These are phyloP conservation scores for Globisporangium yorkense DNA, from an alignment of 352 stramenopile genomes.

Conservation along the genomic window DNA sequence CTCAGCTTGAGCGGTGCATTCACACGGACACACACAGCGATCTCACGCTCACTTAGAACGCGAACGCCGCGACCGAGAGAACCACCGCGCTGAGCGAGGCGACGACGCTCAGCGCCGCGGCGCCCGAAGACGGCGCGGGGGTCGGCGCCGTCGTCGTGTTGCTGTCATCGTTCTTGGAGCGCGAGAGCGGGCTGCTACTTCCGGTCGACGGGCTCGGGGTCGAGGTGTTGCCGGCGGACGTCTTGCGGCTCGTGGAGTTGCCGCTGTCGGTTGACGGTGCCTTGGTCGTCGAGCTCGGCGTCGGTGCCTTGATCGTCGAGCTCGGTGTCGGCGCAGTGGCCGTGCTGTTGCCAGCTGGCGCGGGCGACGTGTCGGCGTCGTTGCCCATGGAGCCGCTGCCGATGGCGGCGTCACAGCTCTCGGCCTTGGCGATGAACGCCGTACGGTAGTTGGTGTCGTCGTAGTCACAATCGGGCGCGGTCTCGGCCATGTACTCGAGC, in stretches of 20 bases:
- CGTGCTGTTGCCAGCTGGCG: constrained; percentile 1
- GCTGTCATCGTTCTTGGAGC: background rate
- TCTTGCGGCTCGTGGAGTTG: too few species aligned
- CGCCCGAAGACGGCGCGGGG: constrained; percentile 3
- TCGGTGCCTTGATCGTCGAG: background rate
- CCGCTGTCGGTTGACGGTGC: background rate
- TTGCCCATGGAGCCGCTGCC: constrained; percentile 4
- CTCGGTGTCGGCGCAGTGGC: constrained; percentile 10
- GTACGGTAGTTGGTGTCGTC: constrained; percentile 56
- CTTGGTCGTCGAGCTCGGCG: constrained; percentile 1
- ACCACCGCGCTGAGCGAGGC: constrained; percentile 10
- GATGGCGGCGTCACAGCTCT: constrained; percentile 28
- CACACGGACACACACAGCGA: background rate
- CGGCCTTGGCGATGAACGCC: constrained; percentile 35
- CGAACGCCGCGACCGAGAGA: constrained; percentile 9
- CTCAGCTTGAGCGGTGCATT: background rate
- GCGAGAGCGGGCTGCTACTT: too few species aligned
- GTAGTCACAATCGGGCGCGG: constrained; percentile 52
- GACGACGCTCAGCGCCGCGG: constrained; percentile 7
- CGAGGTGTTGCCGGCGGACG: too few species aligned
- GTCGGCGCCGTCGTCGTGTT: constrained; percentile 5
- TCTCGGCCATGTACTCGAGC: constrained; percentile 50
- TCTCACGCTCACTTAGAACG: constrained; percentile 7
- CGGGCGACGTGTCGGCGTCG: constrained; percentile 1
- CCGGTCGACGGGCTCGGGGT: too few species aligned